Conservation (phyloP, 1,284 basidiomycete genomes). For the Mycena citricolor region DNA sequence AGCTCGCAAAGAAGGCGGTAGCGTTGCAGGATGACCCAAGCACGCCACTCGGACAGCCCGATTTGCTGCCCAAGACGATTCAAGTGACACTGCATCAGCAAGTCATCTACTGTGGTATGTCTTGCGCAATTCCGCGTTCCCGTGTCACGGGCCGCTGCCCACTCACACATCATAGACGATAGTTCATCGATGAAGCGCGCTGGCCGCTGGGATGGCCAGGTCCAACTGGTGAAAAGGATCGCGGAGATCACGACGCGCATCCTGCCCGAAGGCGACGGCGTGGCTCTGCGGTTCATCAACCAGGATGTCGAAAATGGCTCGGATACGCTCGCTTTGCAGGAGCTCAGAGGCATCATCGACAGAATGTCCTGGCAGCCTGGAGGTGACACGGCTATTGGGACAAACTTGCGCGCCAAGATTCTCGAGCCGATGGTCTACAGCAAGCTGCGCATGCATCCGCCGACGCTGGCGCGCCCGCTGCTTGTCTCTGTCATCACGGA, state of each 20-base stretch:
- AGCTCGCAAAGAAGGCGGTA: slow-evolving; percentile 13
- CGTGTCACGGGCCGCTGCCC: too few relatives aligned
- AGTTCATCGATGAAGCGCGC: slow-evolving; percentile 14
- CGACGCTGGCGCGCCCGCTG: slow-evolving; percentile 8
- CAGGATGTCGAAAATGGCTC: slow-evolving; percentile 13
- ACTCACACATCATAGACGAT: slow-evolving; percentile 13
- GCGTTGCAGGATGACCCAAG: slow-evolving; percentile 9
- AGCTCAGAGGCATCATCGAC: slow-evolving; percentile 8
- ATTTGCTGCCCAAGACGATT: slow-evolving; percentile 13
- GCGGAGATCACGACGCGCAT: slow-evolving; percentile 14
- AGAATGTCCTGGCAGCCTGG: slow-evolving; percentile 10
- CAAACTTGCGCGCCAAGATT: slow-evolving; percentile 11
- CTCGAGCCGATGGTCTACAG: slow-evolving; percentile 18
- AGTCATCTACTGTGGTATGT: slow-evolving; percentile 18
- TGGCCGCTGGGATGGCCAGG: slow-evolving; percentile 11
- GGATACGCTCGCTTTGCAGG: slow-evolving; percentile 12
- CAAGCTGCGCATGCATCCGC: slow-evolving; percentile 3
- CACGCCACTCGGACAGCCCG: slow-evolving; percentile 13
- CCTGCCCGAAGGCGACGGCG: slow-evolving; percentile 14
- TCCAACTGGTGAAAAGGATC: slow-evolving; percentile 7
- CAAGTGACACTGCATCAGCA: slow-evolving; percentile 16
- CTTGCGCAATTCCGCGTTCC: slow-evolving; percentile 5
- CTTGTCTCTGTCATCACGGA: slow-evolving; percentile 16
- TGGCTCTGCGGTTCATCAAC: slow-evolving; percentile 17
- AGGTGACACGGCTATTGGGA: slow-evolving; percentile 14